Evolutionary conservation across 2,329 filamentous ascomycete species (phyloP).

Genomic region (Penicillium sp.): DNA sequence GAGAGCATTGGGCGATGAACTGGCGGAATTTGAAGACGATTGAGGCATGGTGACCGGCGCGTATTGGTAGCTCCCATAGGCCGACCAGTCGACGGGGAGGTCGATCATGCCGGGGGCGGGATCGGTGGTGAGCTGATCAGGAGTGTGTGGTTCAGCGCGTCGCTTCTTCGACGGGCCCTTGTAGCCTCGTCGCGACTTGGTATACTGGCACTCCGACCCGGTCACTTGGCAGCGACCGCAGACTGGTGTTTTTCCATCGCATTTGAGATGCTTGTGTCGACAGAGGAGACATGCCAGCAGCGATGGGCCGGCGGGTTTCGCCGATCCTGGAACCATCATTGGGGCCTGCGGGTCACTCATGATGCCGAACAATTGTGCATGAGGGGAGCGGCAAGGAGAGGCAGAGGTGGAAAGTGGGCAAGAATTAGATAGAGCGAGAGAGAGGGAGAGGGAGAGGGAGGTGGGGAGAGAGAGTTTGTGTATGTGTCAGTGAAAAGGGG

Average conservation of each 20-base stretch:
- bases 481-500: no score
- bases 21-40: slow-evolving; percentile 21
- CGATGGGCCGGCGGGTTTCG: slow-evolving; percentile 30
- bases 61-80: slow-evolving; percentile 31
- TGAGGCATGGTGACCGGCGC: slow-evolving; percentile 18
- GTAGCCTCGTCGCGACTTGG: slow-evolving; percentile 68
- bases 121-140: slow-evolving; percentile 46
- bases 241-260: slow-evolving; percentile 59
- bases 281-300: slow-evolving; percentile 46
- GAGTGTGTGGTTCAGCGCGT: slow-evolving; percentile 30
- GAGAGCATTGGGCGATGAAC: slow-evolving; percentile 19
- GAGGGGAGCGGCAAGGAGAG: background rate
- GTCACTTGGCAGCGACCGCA: slow-evolving; percentile 61
- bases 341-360: slow-evolving; percentile 26
- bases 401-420: background rate
- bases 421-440: background rate
- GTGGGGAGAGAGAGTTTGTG: background rate
- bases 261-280: slow-evolving; percentile 64
- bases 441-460: slow-evolving; percentile 3
- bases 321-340: slow-evolving; percentile 9
- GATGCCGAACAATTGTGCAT: slow-evolving; percentile 5
- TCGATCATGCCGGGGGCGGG: slow-evolving; percentile 30
- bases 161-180: slow-evolving; percentile 58
- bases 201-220: slow-evolving; percentile 61
- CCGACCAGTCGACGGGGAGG: slow-evolving; percentile 37